Percentiles rank a stretch among this genome's conserved stretches.
These are phyloP conservation scores for Cairneyella variabilis DNA, from an alignment of 495 filamentous ascomycete species.

Conservation along the genomic window DNA sequence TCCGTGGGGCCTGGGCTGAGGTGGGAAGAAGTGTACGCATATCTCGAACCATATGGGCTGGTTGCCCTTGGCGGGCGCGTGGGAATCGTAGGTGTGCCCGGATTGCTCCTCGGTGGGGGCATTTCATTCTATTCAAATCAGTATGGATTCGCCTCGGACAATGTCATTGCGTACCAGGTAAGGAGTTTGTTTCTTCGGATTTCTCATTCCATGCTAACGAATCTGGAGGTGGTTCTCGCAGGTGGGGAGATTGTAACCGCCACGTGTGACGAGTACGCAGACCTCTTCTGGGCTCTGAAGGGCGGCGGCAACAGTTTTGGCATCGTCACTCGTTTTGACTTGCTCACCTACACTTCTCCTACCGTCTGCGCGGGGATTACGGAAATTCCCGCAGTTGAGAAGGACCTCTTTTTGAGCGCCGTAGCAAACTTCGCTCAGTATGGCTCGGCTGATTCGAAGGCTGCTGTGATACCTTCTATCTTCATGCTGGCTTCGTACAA, in stretches of 20 bases:
- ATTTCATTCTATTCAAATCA: slow-evolving; percentile 23
- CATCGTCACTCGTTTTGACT: slow-evolving; percentile 50
- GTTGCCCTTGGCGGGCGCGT: slow-evolving; percentile 49
- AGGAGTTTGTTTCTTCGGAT: neutral
- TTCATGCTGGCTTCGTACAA: slow-evolving; percentile 13
- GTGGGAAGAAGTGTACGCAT: slow-evolving; percentile 46
- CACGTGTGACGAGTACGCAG: slow-evolving; percentile 35
- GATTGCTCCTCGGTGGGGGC: slow-evolving; percentile 46
- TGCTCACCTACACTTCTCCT: slow-evolving; percentile 32
- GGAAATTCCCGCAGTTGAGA: slow-evolving; percentile 15
- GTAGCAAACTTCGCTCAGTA: slow-evolving; percentile 11
- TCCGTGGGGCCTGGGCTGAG: slow-evolving; percentile 35
- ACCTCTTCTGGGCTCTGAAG: slow-evolving; percentile 51
- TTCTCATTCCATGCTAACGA: neutral
- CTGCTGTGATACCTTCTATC: slow-evolving; percentile 10
- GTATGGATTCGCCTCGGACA: slow-evolving; percentile 32
- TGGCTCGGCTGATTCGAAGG: slow-evolving; percentile 5
- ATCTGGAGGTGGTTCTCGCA: slow-evolving; percentile 44
- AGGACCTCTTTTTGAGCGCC: slow-evolving; percentile 3
- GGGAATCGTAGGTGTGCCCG: slow-evolving; percentile 50
- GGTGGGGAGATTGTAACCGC: slow-evolving; percentile 44
- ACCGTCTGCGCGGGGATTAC: slow-evolving; percentile 6
- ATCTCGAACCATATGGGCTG: slow-evolving; percentile 35
- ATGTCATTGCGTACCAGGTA: slow-evolving; percentile 36
- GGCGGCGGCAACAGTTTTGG: slow-evolving; percentile 44